These are phyloP conservation scores for Colletotrichum phormii DNA, from an alignment of 2,329 filamentous ascomycete genomes.

Conservation along the genomic window DNA sequence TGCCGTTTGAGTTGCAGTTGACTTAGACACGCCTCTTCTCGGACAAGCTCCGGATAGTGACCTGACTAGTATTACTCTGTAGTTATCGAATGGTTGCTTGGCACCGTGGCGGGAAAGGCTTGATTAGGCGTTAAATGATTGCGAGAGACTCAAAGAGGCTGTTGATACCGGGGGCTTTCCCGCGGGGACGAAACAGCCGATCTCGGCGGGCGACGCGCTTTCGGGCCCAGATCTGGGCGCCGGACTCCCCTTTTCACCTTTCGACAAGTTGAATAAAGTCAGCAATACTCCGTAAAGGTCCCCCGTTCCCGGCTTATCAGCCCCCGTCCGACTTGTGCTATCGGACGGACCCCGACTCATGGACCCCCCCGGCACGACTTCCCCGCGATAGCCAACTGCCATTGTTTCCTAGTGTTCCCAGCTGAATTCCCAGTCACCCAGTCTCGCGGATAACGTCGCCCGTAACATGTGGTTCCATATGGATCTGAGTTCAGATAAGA, in stretches of 20 bases:
- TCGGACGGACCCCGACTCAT: not conserved
- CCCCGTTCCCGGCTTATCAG: conserved; percentile 20
- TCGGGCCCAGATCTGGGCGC: conserved; percentile 20
- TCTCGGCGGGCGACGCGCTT: conserved; percentile 18
- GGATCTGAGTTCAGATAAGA: conserved; percentile 14
- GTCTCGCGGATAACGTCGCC: conserved; percentile 9
- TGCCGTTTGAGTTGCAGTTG: not conserved
- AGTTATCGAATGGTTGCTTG: too few relatives aligned
- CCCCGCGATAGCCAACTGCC: conserved; percentile 21
- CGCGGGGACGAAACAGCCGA: conserved; percentile 28
- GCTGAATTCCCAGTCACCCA: not conserved
- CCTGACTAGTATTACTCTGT: too few relatives aligned
- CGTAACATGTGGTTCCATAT: conserved; percentile 5
- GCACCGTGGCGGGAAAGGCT: not conserved
- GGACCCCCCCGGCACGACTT: not conserved
- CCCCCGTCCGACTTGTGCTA: not conserved
- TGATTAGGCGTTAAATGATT: conserved; percentile 26
- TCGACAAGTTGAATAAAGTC: not conserved
- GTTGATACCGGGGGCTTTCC: conserved; percentile 15
- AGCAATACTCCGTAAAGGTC: not conserved
- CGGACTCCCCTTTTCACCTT: not conserved
- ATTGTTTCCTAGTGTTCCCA: not conserved
- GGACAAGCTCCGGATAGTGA: not conserved
- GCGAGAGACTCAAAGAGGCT: not conserved
- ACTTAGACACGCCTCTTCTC: not conserved